Base-by-base conservation (phyloP, 2,329 filamentous ascomycete genomes). In the Lojkania enalia region DNA sequence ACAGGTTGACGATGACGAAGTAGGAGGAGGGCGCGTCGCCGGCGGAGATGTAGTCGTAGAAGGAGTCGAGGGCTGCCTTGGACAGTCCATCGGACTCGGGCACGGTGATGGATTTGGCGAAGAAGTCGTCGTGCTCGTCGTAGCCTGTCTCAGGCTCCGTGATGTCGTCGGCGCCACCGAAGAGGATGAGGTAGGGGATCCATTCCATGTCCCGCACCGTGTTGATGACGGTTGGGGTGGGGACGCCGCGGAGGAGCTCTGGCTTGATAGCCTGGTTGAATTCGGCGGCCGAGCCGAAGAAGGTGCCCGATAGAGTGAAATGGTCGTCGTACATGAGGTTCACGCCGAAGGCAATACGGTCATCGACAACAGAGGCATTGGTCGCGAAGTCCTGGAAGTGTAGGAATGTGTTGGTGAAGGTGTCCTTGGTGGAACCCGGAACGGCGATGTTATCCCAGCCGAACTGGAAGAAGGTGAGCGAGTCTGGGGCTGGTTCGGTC, bases 101-200 rank as follows among this genome's bases (percentile, higher is more conserved):
- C n/a, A 71, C 67, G 3, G 68, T 71, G 47, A 72, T 56, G 31
- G 66, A 69, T 41, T 71, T 72, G 44, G 69, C 66, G 52, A 70
- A 71, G 59, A 71, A 71, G 52, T 63, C 60, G 44, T 71, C 68
- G 48, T 71, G 69, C 16, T 63, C 50, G 43, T 64, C 57, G 51
- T 71, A 71, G 42, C 65, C 67, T 2, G 58, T 66, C 0, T 60
- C 31, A 2, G 67, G 64, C 13, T 46, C 55, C 18, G 48, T 57
- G 51, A 71, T 59, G 29, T 49, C 52, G 18, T 57, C 49, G 19
- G 55, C 49, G 48, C 60, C 64, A 11, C 62, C 64, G 3, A 63
- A 71, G 72, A 51, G 78, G 63, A 60, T 71, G 72, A 74, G 62
- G 41, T 70, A 71, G 35, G 64, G 55, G 43, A 70, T 68, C 63